A percentile compares a stretch with the other conserved stretches of the same genome.
These are phyloP conservation scores for Jackrogersella multiformis DNA, from an alignment of 495 filamentous ascomycete species.

Conservation along the genomic window DNA sequence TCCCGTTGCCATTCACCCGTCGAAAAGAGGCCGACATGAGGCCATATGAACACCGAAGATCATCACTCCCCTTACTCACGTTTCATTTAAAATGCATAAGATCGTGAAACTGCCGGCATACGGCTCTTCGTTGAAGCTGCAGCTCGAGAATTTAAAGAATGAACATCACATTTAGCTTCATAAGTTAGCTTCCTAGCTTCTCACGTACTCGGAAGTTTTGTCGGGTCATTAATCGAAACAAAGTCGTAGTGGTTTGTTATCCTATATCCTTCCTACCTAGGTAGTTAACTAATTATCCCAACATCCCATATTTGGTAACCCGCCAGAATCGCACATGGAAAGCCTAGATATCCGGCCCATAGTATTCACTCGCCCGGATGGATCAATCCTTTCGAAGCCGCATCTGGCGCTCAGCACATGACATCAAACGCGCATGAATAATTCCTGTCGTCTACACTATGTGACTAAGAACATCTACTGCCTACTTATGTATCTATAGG, in stretches of 20 bases:
- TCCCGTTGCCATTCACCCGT: slow-evolving; percentile 33
- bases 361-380: slow-evolving; percentile 22
- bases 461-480: slow-evolving; percentile 5
- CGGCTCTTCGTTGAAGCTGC: slow-evolving; percentile 26
- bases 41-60: slow-evolving; percentile 44
- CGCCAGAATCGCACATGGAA: slow-evolving; percentile 23
- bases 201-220: slow-evolving; percentile 5
- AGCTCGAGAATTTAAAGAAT: slow-evolving; percentile 12
- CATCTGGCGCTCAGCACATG: slow-evolving; percentile 37
- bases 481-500: no score
- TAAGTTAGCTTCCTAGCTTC: neutral
- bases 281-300: no score
- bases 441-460: slow-evolving; percentile 6
- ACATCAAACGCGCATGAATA: slow-evolving; percentile 17
- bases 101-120: slow-evolving; percentile 39
- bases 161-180: slow-evolving; percentile 11
- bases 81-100: slow-evolving; percentile 33
- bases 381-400: slow-evolving; percentile 37
- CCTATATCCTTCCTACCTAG: no score
- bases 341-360: slow-evolving; percentile 17
- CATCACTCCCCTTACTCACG: slow-evolving; percentile 25
- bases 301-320: slow-evolving; percentile 28
- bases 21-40: slow-evolving; percentile 42
- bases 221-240: slow-evolving; percentile 4
- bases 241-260: slow-evolving; percentile 11